phyloP scores from a whole-genome alignment of 2,329 filamentous ascomycete species.

The Keithomyces neogunnii region DNA sequence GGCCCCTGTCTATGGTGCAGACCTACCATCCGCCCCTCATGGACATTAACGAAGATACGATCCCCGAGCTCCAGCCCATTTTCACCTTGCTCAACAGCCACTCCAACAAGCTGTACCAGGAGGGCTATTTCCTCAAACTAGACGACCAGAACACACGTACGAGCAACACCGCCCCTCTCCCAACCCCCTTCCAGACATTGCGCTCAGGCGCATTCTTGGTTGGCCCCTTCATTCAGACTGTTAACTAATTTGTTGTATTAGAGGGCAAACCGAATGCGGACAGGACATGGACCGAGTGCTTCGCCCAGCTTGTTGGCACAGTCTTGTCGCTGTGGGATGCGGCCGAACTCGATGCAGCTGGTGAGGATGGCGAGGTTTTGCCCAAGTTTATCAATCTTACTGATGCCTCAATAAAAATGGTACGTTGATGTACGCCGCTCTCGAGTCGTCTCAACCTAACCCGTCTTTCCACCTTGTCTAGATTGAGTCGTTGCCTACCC shows the following conservation, averaged over 20 bases:
- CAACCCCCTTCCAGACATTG: background rate
- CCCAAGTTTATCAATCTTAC: constrained; percentile 95
- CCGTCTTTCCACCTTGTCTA: constrained; percentile 23
- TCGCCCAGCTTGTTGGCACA: constrained; percentile 91
- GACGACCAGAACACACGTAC: constrained; percentile 88
- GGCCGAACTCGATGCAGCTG: constrained; percentile 78
- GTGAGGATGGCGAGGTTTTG: constrained; percentile 74
- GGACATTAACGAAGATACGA: constrained; percentile 75
- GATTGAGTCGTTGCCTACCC: constrained; percentile 85
- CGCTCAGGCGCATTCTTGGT: background rate
- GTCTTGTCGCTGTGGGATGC: constrained; percentile 95
- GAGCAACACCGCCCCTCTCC: constrained; percentile 26
- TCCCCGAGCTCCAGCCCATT: constrained; percentile 88
- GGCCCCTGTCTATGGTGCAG: constrained; percentile 79
- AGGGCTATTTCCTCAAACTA: constrained; percentile 94
- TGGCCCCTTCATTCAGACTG: background rate
- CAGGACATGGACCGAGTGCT: constrained; percentile 91
- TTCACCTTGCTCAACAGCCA: constrained; percentile 93
- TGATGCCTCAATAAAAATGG: constrained; percentile 97
- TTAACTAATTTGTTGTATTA: constrained; percentile 26
- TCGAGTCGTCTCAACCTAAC: background rate
- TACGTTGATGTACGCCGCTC: constrained; percentile 30
- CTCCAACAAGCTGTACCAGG: constrained; percentile 92
- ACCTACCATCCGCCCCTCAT: constrained; percentile 79
- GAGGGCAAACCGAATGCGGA: constrained; percentile 81